Base-by-base conservation (phyloP, 2,329 filamentous ascomycete genomes). In the Aspergillus ochraceoroseus region DNA sequence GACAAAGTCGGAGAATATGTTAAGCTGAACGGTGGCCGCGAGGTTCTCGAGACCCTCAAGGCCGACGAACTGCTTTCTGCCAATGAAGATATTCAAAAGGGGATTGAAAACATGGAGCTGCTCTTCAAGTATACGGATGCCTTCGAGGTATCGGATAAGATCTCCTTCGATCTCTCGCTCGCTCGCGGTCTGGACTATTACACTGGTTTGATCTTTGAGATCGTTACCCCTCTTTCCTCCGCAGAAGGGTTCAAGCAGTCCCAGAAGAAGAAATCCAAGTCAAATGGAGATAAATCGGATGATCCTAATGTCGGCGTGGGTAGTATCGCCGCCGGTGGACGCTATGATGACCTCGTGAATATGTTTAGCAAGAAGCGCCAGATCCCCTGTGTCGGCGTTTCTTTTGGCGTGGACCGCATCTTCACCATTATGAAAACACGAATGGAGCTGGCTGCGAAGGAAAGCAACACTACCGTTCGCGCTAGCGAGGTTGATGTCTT, bases 351-450 rank as follows among this genome's bases (percentile, higher is more conserved):
- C 60, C 76, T 95, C 3, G 90, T 95, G 4, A 85, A 85, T 68
- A 95, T 95, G 87, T 95, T 95, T 72, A 82, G 80, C 41, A 83
- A 83, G 55, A 90, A 89, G 69, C 77, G 73, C 14, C 82, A 89
- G 61, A 87, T 95, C 41, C 90, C 87, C n/a, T 90, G 86, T 54
- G 85, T 92, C 4, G 86, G 86, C 48, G 85, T 94, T 53, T 95
- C 89, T 1, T 95, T 96, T 59, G 90, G 90, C 40, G 87, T 95
- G 33, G 90, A 96, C 66, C 83, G 90, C 54, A 95, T 96, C 58
- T 95, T 94, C 70, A 87, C 85, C 54, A 89, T 95, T 59, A 87
- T 83, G 50, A 89, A 94, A 65, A 82, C 86, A 8, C 76, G 82
- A 33, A 75, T 87, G 62, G 79, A 77, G 47, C 77, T 75, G 23